A percentile compares a stretch with the other conserved stretches of the same genome.
These are phyloP conservation scores for Fraxinus xanthoxyloides DNA, from an alignment of 305 asterid species.

Conservation along the genomic window DNA sequence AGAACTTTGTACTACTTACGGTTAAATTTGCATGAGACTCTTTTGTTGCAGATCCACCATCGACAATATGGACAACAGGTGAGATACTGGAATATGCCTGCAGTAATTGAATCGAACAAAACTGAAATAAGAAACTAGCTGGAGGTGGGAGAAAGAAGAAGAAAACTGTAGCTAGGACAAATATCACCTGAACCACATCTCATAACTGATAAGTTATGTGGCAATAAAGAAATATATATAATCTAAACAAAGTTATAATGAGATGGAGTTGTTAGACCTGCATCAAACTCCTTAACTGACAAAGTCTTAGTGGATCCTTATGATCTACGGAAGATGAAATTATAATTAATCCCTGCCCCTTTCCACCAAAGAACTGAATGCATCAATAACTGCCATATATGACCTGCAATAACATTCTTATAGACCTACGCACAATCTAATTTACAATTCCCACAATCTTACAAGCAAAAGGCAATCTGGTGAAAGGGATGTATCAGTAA, in stretches of 20 bases:
- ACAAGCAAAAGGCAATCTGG: conserved; percentile 85
- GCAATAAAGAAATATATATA: background rate
- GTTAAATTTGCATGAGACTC: conserved; percentile 83
- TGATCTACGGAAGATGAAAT: background rate
- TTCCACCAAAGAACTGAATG: background rate
- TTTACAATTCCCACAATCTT: conserved; percentile 26
- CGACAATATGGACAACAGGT: conserved; percentile 84
- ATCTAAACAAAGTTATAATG: background rate
- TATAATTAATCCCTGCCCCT: background rate
- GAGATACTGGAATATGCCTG: conserved; percentile 92
- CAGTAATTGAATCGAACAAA: conserved; percentile 22
- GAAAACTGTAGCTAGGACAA: background rate
- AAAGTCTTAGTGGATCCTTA: background rate
- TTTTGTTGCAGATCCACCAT: conserved; percentile 71
- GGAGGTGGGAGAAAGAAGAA: conserved; percentile 5
- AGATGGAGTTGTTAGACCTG: background rate
- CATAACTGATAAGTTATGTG: background rate
- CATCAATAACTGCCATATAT: background rate
- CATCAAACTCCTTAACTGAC: background rate
- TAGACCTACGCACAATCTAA: conserved; percentile 6
- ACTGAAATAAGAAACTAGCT: conserved; percentile 6
- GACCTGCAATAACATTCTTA: background rate
- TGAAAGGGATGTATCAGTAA: conserved; percentile 70
- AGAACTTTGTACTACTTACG: conserved; percentile 44
- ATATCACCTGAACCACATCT: conserved; percentile 2